Conservation (phyloP, 192 early-diverging fungal genomes). For the Podila verticillata region DNA sequence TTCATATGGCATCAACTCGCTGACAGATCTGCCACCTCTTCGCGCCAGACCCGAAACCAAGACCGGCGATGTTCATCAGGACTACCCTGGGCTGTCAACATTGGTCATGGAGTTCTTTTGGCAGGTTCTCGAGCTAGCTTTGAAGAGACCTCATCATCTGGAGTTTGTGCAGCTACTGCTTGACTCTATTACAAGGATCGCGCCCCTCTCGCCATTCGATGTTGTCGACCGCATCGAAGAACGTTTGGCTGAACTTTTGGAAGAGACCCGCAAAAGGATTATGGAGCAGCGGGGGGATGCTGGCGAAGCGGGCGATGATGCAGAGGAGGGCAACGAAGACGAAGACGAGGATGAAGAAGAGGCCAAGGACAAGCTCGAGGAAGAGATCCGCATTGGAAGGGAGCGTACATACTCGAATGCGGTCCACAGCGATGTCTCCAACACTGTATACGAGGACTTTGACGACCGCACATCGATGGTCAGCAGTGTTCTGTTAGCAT, state of each 20-base stretch:
- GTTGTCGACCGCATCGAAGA: constrained; percentile 44
- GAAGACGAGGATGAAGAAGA: neutral
- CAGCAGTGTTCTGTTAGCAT: constrained; percentile 42
- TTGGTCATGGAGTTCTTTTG: constrained; percentile 49
- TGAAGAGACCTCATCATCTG: constrained; percentile 43
- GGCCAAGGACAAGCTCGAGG: constrained; percentile 8
- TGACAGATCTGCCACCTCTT: constrained; percentile 42
- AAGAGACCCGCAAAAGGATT: constrained; percentile 45
- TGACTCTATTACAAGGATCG: constrained; percentile 40
- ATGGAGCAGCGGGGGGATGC: constrained; percentile 40
- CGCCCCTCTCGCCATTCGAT: constrained; percentile 34
- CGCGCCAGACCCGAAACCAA: constrained; percentile 10
- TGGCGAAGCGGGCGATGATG: constrained; percentile 1
- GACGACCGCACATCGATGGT: constrained; percentile 36
- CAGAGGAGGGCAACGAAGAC: neutral
- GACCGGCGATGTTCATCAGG: constrained; percentile 11
- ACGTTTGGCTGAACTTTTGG: constrained; percentile 40
- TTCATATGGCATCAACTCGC: constrained; percentile 37
- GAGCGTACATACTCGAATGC: constrained; percentile 19
- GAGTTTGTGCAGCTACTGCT: constrained; percentile 44
- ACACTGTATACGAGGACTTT: constrained; percentile 26
- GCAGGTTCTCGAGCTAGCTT: constrained; percentile 40
- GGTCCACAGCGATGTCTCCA: constrained; percentile 23
- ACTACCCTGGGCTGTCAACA: constrained; percentile 33
- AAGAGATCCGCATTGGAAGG: constrained; percentile 1